Base-by-base conservation (phyloP, 2,329 filamentous ascomycete genomes). In the Colletotrichum theobromicola region DNA sequence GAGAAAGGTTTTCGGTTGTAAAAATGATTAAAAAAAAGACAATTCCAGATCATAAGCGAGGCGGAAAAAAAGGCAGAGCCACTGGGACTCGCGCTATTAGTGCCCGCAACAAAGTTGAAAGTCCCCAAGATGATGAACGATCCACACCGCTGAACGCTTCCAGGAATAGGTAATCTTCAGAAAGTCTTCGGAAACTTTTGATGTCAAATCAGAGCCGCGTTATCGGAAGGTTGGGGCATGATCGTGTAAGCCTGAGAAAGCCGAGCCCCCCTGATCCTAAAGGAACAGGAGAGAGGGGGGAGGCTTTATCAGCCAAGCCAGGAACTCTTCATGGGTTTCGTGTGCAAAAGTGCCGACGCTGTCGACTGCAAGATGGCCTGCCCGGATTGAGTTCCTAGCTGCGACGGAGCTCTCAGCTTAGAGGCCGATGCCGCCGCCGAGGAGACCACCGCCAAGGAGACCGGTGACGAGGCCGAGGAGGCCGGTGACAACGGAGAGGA, bases 11-110 rank as follows among this genome's bases (percentile, higher is more conserved):
- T 26, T 26, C 15, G 24, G 18, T 57, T 57, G 15, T 66, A 57
- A 71, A 53, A 46, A 63, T 34, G 34, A 75, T 72, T 72, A 75
- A 68, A 74, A 70, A 53, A 72, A 58, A 67, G 42, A 50, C 42
- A 21, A 67, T 67, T 70, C 61, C 67, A 72, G 68, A 46, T 74
- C 26, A 35, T 58, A 62, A 50, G 53, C 35, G 12, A 42, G 28
- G 18, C 7, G 18, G n/a, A n/a, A 21, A n/a, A 50, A 67, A 10
- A 35, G 26, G 63, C n/a, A n/a, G 58, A 75, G 72, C 69, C 57
- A 7, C 35, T 72, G 21, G 63, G 69, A 64, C 72, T 72, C 57
- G 62, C 35, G 32, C 53, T 21, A 63, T 13, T 50, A n/a, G 0
- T 58, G 34, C 63, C 46, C 24, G 72, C 69, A 72, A 61, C 68